Conservation (phyloP, 2,329 filamentous ascomycete species). For the Talaromyces sp. region DNA sequence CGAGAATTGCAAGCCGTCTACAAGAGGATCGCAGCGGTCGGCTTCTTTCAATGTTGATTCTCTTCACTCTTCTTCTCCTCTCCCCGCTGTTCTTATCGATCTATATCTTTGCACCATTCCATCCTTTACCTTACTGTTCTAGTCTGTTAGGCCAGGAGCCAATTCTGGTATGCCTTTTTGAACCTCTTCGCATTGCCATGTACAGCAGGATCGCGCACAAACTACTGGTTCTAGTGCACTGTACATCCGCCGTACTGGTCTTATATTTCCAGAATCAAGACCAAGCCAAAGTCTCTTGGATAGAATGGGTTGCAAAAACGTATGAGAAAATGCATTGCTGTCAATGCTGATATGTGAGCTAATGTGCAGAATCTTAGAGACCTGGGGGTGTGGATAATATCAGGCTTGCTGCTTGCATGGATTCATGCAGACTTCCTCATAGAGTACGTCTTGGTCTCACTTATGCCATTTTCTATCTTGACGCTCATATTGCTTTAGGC, state of each 20-base stretch:
- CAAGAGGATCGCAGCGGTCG: not conserved
- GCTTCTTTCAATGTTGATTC: not conserved
- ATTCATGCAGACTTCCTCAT: not conserved
- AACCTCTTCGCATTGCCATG: not conserved
- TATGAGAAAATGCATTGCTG: not conserved
- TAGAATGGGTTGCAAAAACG: not conserved
- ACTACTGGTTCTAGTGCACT: not conserved
- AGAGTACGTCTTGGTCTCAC: not conserved
- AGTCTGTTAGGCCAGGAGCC: not conserved
- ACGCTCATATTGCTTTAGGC: not conserved
- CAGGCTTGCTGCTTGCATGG: not conserved
- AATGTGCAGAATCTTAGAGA: not conserved
- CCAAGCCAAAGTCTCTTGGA: not conserved
- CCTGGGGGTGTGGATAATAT: not conserved
- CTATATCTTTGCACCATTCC: not conserved
- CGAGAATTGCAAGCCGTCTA: not conserved
- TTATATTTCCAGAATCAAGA: not conserved
- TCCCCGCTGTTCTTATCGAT: not conserved
- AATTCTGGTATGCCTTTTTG: not conserved
- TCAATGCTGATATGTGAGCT: not conserved
- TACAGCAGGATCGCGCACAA: not conserved
- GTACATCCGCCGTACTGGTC: not conserved
- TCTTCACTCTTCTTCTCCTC: not conserved
- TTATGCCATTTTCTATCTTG: not conserved
- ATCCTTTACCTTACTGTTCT: not conserved